These are phyloP conservation scores for Protostelium mycophagum DNA, from an alignment of 78 protist genomes.

Conservation along the genomic window DNA sequence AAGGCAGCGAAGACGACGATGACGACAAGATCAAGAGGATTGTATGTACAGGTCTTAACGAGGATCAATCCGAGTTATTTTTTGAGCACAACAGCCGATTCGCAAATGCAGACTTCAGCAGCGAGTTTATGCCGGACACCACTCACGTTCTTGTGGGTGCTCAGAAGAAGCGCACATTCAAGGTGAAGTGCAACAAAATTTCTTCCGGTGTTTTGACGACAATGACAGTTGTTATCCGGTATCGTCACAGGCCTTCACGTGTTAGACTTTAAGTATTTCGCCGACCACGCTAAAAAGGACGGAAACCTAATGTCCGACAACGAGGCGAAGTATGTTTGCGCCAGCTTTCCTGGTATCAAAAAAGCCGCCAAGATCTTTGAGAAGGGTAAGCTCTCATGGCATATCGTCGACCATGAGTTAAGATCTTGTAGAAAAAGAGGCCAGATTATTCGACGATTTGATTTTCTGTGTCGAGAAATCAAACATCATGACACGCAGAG, in stretches of 20 bases:
- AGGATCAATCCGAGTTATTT: not conserved
- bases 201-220: not conserved
- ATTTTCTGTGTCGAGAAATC: not conserved
- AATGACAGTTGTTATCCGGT: not conserved
- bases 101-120: not conserved
- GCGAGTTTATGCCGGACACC: not conserved
- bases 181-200: not conserved
- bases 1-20: not conserved
- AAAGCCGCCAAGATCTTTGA: not conserved
- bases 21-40: not conserved
- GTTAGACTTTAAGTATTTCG: not conserved
- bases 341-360: not conserved
- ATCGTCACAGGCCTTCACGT: not conserved
- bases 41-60: not conserved
- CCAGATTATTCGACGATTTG: not conserved
- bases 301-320: not conserved
- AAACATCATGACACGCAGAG: not conserved
- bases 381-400: not conserved
- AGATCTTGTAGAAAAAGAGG: not conserved
- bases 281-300: not conserved
- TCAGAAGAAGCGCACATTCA: not conserved
- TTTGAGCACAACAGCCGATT: not conserved
- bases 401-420: not conserved
- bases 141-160: not conserved
- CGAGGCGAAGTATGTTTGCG: not conserved